phyloP scores from a whole-genome alignment of 2,329 filamentous ascomycete genomes.

The Pseudogymnoascus sp. region DNA sequence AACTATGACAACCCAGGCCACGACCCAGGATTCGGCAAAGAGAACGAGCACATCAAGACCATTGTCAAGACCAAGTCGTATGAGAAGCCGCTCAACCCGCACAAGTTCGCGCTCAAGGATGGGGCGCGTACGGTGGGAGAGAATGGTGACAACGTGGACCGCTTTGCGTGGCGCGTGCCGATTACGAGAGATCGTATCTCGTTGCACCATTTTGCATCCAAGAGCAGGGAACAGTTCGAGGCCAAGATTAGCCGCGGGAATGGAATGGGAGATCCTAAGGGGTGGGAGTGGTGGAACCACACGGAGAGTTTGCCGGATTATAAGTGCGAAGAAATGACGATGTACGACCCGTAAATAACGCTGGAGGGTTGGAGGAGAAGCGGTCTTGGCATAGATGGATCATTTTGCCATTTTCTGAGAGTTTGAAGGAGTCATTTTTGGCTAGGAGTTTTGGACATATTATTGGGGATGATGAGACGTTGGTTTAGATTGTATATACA shows the following conservation, averaged over 20 bases:
- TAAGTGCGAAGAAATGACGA: conserved; percentile 23
- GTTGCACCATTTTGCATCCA: conserved; percentile 30
- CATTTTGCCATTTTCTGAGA: background rate
- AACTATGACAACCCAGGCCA: conserved; percentile 18
- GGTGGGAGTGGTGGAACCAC: conserved; percentile 22
- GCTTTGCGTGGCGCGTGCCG: conserved; percentile 22
- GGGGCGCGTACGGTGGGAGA: conserved; percentile 25
- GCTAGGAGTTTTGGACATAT: background rate
- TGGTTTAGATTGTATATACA: background rate
- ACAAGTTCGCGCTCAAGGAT: conserved; percentile 21
- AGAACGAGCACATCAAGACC: conserved; percentile 29
- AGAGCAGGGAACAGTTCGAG: conserved; percentile 29
- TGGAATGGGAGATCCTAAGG: conserved; percentile 23
- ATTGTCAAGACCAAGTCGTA: conserved; percentile 27
- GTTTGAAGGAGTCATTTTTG: background rate
- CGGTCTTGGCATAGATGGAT: background rate
- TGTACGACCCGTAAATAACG: conserved; percentile 19
- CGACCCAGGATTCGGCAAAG: conserved; percentile 16
- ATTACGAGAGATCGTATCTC: conserved; percentile 27
- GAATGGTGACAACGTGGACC: conserved; percentile 20
- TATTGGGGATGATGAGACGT: background rate
- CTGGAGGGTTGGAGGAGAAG: background rate
- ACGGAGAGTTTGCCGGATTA: conserved; percentile 23
- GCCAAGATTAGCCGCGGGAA: conserved; percentile 26
- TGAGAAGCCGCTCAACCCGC: conserved; percentile 18